Percentiles rank a stretch among this genome's conserved stretches.
phyloP scores from a whole-genome alignment of 805 yeast genomes.

The Cyberlindnera galapagoensis region DNA sequence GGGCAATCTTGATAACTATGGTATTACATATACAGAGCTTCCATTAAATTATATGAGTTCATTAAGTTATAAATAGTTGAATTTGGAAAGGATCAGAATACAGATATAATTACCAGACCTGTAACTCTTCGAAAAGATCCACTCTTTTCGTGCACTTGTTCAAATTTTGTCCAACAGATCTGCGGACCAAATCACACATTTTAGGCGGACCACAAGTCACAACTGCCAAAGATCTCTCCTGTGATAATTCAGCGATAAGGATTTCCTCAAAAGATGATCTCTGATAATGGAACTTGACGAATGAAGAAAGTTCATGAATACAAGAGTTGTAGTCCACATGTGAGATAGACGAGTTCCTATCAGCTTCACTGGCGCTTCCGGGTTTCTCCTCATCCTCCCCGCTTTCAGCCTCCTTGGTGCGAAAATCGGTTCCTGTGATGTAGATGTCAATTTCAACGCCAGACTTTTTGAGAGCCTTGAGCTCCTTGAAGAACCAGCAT shows the following conservation, averaged over 20 bases:
- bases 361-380: conserved; percentile 7
- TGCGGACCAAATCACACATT: conserved; percentile 52
- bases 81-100: too few relatives aligned
- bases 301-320: conserved; percentile 1
- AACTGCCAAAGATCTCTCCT: conserved; percentile 37
- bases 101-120: conserved; percentile 69
- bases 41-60: too few relatives aligned
- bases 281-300: conserved; percentile 29
- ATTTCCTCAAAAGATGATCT: conserved; percentile 42
- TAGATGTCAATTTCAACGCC: conserved; percentile 29
- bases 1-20: too few relatives aligned
- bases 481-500: conserved; percentile 40
- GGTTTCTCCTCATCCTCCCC: neutral
- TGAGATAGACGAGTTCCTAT: conserved; percentile 1
- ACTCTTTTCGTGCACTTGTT: conserved; percentile 40
- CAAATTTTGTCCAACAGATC: conserved; percentile 34
- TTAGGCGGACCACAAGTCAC: conserved; percentile 58
- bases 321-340: neutral
- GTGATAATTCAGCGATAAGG: conserved; percentile 29
- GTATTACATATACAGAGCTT: too few relatives aligned
- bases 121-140: conserved; percentile 70
- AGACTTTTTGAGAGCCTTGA: conserved; percentile 25
- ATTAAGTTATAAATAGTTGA: too few relatives aligned
- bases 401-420: neutral
- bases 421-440: conserved; percentile 26